A percentile compares a stretch with the other conserved stretches of the same genome.
Evolutionary conservation across 495 filamentous ascomycete genomes (phyloP).

Genomic region (Barbatosphaeria neglecta): DNA sequence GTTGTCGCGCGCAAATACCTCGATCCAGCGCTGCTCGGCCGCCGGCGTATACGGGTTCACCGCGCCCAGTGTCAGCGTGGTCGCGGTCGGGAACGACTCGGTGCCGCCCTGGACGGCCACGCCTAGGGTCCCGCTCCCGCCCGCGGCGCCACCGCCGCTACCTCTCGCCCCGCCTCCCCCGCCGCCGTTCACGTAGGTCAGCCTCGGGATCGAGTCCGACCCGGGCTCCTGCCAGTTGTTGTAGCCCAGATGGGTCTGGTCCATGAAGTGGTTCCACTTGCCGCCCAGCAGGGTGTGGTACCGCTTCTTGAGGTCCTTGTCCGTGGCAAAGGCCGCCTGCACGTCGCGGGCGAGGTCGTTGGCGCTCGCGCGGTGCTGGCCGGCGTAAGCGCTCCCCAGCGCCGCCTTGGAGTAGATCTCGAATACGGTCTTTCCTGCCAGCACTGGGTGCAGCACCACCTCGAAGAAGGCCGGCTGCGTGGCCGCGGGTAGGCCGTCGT

Average conservation of each 20-base stretch:
- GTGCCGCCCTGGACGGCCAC: conserved; percentile 42
- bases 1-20: conserved; percentile 45
- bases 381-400: conserved; percentile 8
- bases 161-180: conserved; percentile 31
- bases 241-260: conserved; percentile 21
- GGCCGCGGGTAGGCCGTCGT: conserved; percentile 25
- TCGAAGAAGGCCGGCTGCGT: conserved; percentile 46
- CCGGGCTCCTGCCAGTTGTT: conserved; percentile 45
- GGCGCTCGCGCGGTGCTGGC: conserved; percentile 13
- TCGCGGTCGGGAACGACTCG: conserved; percentile 33
- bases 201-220: conserved; percentile 36
- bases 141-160: conserved; percentile 27
- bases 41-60: conserved; percentile 40
- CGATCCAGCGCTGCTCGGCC: conserved; percentile 36
- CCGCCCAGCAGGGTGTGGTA: conserved; percentile 46
- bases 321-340: conserved; percentile 39
- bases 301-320: conserved; percentile 39
- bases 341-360: conserved; percentile 41
- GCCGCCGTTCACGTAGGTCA: conserved; percentile 28
- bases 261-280: conserved; percentile 48
- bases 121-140: conserved; percentile 42
- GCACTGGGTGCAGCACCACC: conserved; percentile 48
- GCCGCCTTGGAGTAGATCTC: conserved; percentile 23
- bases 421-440: conserved; percentile 33
- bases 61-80: conserved; percentile 32